Base-by-base conservation (phyloP, 2,329 filamentous ascomycete species). In the Teratosphaeria destructans region DNA sequence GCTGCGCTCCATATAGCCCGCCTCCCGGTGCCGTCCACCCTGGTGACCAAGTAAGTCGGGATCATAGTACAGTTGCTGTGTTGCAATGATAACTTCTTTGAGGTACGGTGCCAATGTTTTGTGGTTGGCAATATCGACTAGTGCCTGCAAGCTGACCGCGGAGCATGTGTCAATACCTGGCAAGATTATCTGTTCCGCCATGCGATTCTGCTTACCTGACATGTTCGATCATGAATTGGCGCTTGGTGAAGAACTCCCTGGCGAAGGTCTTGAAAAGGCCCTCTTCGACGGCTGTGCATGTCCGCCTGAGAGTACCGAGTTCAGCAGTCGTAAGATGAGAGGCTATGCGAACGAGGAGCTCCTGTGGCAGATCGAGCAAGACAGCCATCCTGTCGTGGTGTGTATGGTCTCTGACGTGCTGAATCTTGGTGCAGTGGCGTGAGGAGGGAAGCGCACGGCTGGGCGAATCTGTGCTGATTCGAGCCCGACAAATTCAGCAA, bases 221-320 rank as follows among this genome's bases (percentile, higher is more conserved):
- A 37, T 81, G 74, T 1, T 79, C 80, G 58, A 86, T 67, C 81
- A 86, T 85, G 71, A 87, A 88, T 67, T 87, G 84, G 66, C 81
- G 82, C 69, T 83, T 84, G 56, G 74, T 76, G 72, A 89, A 88
- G 75, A 85, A 88, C 63, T 86, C 84, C 27, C 74, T 74, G 32
- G 79, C 76, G 64, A 87, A 88, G 37, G 75, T 75, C 55, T 78
- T 74, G 70, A 82, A 82, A 12, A 86, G 73, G 1, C 75, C 73
- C 23, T 72, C 71, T 67, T 87, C 84, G 12, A 85, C 67, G 19
- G 75, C 69, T 59, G 79, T 82, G 73, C 83, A 85, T 2, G 77
- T 77, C 16, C 79, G 72, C 6, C 85, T 55, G 7, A 87, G 68
- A 12, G 72, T 69, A 60, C 79, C 76, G 19, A 86, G 77, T 7